Conservation (phyloP, 116 monocot genomes). For the Phalaenopsis hybrid region DNA sequence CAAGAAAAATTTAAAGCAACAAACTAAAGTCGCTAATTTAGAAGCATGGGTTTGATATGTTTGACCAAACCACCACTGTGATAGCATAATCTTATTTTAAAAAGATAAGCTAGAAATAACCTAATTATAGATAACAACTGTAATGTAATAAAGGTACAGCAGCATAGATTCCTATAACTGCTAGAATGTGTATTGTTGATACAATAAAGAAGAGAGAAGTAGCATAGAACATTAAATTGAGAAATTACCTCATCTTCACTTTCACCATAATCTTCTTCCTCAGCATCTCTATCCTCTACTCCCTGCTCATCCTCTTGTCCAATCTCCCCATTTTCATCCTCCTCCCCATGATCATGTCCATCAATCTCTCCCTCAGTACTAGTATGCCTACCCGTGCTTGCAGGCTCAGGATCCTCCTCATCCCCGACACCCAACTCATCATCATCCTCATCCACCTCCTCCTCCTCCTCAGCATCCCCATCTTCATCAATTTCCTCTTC, state of each 20-base stretch:
- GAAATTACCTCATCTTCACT: slow-evolving; percentile 52
- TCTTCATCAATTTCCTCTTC: slow-evolving; percentile 46
- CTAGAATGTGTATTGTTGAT: no score
- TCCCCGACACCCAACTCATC: slow-evolving; percentile 23
- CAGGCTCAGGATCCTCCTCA: slow-evolving; percentile 42
- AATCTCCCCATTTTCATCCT: slow-evolving; percentile 39
- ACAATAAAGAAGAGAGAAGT: neutral
- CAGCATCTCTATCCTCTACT: slow-evolving; percentile 35
- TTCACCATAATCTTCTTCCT: slow-evolving; percentile 9
- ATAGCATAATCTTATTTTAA: no score
- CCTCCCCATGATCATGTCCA: slow-evolving; percentile 6
- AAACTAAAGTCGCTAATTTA: no score
- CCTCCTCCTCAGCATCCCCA: slow-evolving; percentile 34
- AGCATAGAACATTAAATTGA: neutral
- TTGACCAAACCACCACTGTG: no score
- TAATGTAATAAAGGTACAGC: no score
- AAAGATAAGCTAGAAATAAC: no score
- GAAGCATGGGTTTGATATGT: no score
- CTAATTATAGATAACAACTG: no score
- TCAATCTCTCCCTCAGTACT: slow-evolving; percentile 53
- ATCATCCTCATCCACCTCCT: slow-evolving; percentile 28
- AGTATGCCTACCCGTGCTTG: slow-evolving; percentile 30
- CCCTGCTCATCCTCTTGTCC: slow-evolving; percentile 46
- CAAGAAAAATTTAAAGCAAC: no score
- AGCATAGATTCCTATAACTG: no score